A percentile compares a stretch with the other conserved stretches of the same genome.
Conservation (phyloP, 202 grass and related monocot genomes). For the Zizania palustris region DNA sequence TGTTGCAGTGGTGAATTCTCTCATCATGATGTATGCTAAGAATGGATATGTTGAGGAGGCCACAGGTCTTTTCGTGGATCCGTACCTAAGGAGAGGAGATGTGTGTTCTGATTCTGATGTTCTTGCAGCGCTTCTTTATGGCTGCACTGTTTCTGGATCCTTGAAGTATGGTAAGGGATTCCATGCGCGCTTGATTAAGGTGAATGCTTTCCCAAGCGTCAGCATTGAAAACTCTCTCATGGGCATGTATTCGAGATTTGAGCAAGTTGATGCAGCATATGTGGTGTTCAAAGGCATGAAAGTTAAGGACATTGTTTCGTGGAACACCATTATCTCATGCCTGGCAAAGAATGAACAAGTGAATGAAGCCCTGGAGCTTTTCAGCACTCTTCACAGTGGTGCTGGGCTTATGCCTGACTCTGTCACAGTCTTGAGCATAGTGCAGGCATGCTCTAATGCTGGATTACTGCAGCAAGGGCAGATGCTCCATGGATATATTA, state of each 20-base stretch:
- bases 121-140: conserved; percentile 53
- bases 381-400: conserved; percentile 44
- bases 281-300: conserved; percentile 57
- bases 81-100: conserved; percentile 60
- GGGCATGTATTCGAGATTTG: conserved; percentile 90
- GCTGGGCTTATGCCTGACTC: conserved; percentile 50
- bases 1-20: conserved; percentile 57
- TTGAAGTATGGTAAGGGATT: conserved; percentile 56
- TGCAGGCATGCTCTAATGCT: conserved; percentile 57
- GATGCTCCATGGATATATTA: conserved; percentile 56
- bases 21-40: conserved; percentile 80
- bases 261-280: conserved; percentile 44
- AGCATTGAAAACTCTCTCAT: conserved; percentile 80
- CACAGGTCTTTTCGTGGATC: conserved; percentile 49
- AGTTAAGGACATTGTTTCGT: conserved; percentile 64
- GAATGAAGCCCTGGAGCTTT: conserved; percentile 56
- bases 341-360: conserved; percentile 54
- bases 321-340: conserved; percentile 77
- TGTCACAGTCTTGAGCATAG: conserved; percentile 55
- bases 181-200: conserved; percentile 65
- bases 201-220: conserved; percentile 56
- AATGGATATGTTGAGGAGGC: conserved; percentile 56
- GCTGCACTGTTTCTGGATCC: conserved; percentile 58
- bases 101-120: conserved; percentile 60
- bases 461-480: conserved; percentile 51